Evolutionary conservation across 192 early-diverging fungal genomes (phyloP).

Genomic region (Backusella macrospora): DNA sequence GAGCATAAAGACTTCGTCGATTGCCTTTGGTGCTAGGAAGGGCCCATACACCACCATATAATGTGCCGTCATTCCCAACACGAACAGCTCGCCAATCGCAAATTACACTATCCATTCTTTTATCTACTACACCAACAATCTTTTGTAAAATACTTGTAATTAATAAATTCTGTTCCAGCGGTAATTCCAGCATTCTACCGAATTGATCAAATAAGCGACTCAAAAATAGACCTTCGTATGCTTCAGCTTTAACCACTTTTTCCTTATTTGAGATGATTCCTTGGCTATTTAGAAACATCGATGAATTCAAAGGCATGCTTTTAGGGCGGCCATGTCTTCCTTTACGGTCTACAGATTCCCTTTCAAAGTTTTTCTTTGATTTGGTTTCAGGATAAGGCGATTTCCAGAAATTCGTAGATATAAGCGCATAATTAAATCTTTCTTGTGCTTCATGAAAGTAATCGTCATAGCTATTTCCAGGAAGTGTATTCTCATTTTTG

Average conservation of each 20-base stretch:
- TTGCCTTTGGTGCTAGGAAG: constrained; percentile 26
- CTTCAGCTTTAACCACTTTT: not conserved
- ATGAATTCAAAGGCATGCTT: constrained; percentile 16
- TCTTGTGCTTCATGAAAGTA: constrained; percentile 47
- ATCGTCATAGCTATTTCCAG: constrained; percentile 44
- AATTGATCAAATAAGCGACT: constrained; percentile 50
- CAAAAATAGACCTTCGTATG: constrained; percentile 58
- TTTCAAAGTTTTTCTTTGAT: constrained; percentile 21
- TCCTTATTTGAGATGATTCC: not conserved
- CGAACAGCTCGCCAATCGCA: constrained; percentile 42
- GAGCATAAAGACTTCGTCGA: constrained; percentile 38
- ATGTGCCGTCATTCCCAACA: constrained; percentile 34
- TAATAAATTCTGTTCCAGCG: constrained; percentile 60
- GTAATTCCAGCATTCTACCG: constrained; percentile 40
- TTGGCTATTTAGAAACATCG: constrained; percentile 17
- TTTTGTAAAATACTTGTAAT: constrained; percentile 59
- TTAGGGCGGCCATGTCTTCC: constrained; percentile 30
- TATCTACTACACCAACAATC: constrained; percentile 53
- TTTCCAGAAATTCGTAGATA: constrained; percentile 42
- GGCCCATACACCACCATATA: constrained; percentile 41
- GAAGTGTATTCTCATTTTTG: constrained; percentile 17
- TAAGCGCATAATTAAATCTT: constrained; percentile 37
- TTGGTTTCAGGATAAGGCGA: constrained; percentile 40
- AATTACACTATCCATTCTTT: constrained; percentile 40
- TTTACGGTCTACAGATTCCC: constrained; percentile 29